A percentile compares a stretch with the other conserved stretches of the same genome.
Evolutionary conservation across 2,329 filamentous ascomycete species (phyloP).

Genomic region (Calycina herbarum): DNA sequence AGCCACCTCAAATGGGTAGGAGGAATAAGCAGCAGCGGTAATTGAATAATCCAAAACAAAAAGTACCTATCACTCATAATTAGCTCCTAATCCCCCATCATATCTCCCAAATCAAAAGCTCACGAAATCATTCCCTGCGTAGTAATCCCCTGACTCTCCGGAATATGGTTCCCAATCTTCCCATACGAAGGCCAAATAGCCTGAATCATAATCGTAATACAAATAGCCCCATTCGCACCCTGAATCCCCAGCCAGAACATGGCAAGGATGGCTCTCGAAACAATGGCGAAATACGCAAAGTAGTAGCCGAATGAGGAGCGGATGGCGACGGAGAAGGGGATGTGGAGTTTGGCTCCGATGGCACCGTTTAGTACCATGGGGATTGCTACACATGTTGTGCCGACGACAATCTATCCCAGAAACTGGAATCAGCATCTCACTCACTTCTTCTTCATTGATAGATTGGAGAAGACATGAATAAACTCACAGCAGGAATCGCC

Average conservation of each 20-base stretch:
- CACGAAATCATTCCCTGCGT: conserved; percentile 53
- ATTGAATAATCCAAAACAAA: conserved; percentile 42
- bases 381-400: conserved; percentile 59
- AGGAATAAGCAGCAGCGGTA: conserved; percentile 52
- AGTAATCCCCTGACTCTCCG: conserved; percentile 50
- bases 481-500: conserved; percentile 44
- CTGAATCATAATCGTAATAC: conserved; percentile 45
- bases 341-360: conserved; percentile 48
- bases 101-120: conserved; percentile 34
- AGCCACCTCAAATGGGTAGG: conserved; percentile 49
- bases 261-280: conserved; percentile 46
- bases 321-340: conserved; percentile 48
- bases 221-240: conserved; percentile 60
- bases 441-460: no score
- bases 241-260: conserved; percentile 66
- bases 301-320: conserved; percentile 49
- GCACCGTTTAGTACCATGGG: conserved; percentile 51
- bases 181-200: conserved; percentile 57
- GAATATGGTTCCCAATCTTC: conserved; percentile 52
- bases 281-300: conserved; percentile 43
- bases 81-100: conserved; percentile 18
- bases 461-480: neutral
- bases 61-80: conserved; percentile 45
- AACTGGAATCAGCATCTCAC: neutral
- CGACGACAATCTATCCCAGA: conserved; percentile 51